A percentile compares a stretch with the other conserved stretches of the same genome.
Conservation (phyloP, 2,329 filamentous ascomycete genomes). For the Cordyceps cicadae region DNA sequence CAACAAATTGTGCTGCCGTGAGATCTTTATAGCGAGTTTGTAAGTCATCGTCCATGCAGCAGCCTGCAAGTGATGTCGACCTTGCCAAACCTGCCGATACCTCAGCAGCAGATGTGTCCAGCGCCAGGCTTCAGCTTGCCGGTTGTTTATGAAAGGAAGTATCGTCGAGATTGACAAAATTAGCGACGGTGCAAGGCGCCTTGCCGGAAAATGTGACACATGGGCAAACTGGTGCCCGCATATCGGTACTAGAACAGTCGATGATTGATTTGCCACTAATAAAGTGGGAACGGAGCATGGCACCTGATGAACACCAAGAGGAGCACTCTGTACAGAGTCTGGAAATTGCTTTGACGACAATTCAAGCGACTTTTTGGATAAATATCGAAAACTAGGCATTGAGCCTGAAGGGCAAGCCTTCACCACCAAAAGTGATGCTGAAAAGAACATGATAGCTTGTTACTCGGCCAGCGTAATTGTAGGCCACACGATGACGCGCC, state of each 20-base stretch:
- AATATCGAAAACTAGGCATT: not conserved
- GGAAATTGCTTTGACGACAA: not conserved
- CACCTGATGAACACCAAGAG: not conserved
- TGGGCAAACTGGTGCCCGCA: not conserved
- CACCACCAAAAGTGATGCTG: not conserved
- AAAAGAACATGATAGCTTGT: not conserved
- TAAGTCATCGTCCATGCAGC: too few relatives aligned
- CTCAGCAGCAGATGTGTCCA: not conserved
- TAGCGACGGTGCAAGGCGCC: not conserved
- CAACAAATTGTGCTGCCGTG: too few relatives aligned
- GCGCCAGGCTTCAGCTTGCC: not conserved
- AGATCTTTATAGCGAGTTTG: too few relatives aligned
- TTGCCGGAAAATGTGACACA: not conserved
- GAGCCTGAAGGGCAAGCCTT: too few relatives aligned
- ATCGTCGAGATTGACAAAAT: not conserved
- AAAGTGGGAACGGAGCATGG: not conserved
- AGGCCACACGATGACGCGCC: slow-evolving; percentile 3
- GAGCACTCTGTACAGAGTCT: not conserved
- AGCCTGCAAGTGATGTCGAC: not conserved
- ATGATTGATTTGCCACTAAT: not conserved
- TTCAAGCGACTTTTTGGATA: not conserved
- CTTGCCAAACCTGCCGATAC: not conserved
- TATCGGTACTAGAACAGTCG: not conserved
- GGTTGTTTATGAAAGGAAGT: not conserved
- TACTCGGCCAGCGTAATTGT: not conserved